phyloP scores from a whole-genome alignment of 306 rosid species.

The Castanopsis chinensis region DNA sequence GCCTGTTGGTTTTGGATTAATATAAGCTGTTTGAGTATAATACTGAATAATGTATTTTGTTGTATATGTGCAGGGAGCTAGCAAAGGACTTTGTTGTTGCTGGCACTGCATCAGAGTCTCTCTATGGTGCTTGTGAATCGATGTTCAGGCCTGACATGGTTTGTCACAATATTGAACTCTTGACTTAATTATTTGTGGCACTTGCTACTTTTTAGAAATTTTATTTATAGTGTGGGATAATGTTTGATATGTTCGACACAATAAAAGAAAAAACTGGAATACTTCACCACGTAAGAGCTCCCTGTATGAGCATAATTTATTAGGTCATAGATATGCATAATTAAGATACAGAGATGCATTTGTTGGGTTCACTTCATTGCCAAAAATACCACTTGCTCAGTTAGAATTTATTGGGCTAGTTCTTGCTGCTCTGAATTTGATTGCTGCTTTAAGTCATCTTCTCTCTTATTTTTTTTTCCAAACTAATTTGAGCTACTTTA shows the following conservation, averaged over 20 bases:
- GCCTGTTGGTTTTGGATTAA: neutral
- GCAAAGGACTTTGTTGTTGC: conserved; percentile 98
- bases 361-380: neutral
- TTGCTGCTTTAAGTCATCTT: neutral
- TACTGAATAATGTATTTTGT: conserved; percentile 2
- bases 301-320: neutral
- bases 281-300: neutral
- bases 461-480: neutral
- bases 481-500: neutral
- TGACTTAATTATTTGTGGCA: conserved; percentile 12
- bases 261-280: neutral
- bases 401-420: neutral
- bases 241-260: neutral
- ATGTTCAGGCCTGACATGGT: conserved; percentile 99
- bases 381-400: neutral
- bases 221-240: neutral
- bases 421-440: too few species aligned
- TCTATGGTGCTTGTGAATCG: conserved; percentile 97
- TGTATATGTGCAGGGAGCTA: conserved; percentile 68
- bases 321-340: neutral
- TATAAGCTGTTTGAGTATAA: neutral
- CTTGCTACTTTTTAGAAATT: neutral
- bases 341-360: neutral
- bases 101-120: conserved; percentile 95
- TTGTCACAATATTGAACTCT: conserved; percentile 22